These are phyloP conservation scores for Arachis monticola DNA, from an alignment of 331 rosid species.

Conservation along the genomic window DNA sequence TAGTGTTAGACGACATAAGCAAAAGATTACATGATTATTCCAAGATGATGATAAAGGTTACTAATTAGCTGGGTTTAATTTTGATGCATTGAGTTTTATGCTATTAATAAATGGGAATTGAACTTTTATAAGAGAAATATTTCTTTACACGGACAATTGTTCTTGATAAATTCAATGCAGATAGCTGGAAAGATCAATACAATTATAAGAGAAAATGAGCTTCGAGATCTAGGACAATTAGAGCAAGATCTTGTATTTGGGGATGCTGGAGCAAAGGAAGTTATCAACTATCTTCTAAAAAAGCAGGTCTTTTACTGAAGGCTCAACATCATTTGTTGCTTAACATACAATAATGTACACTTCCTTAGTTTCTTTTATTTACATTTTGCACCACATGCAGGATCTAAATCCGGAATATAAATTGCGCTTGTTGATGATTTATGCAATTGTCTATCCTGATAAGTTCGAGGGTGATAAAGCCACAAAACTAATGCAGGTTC, in stretches of 20 bases:
- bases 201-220: conserved; percentile 70
- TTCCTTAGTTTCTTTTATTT: conserved; percentile 16
- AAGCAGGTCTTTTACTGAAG: conserved; percentile 67
- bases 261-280: conserved; percentile 94
- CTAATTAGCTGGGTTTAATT: background rate
- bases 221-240: conserved; percentile 87
- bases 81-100: too few species aligned
- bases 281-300: conserved; percentile 75
- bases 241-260: conserved; percentile 99
- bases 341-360: background rate
- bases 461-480: conserved; percentile 95
- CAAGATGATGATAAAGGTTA: conserved; percentile 17
- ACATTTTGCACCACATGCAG: conserved; percentile 51
- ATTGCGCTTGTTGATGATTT: conserved; percentile 92
- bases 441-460: conserved; percentile 83
- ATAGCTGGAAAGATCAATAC: conserved; percentile 88
- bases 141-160: conserved; percentile 38
- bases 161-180: conserved; percentile 52
- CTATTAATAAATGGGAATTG: too few species aligned
- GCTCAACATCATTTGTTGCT: conserved; percentile 31
- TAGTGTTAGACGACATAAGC: background rate
- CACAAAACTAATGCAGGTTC: conserved; percentile 88
- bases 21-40: conserved; percentile 12
- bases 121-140: background rate
- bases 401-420: conserved; percentile 65